Percentiles rank a stretch among this genome's conserved stretches.
Evolutionary conservation across 2,329 filamentous ascomycete genomes (phyloP).

Genomic region (Grosmannia serpens): DNA sequence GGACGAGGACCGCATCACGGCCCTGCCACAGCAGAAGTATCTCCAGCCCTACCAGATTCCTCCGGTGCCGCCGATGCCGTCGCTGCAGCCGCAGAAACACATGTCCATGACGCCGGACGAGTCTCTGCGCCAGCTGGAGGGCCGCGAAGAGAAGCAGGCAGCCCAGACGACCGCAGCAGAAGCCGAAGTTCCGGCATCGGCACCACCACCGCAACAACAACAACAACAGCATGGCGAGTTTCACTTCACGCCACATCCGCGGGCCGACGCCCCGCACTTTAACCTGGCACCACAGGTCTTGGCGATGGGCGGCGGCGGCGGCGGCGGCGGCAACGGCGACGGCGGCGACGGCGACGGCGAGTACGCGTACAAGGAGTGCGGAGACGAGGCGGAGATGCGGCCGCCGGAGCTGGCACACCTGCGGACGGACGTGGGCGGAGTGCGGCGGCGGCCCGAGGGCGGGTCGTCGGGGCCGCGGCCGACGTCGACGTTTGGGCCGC

Average conservation of each 20-base stretch:
- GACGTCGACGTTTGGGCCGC: constrained; percentile 46
- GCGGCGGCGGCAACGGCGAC: not conserved
- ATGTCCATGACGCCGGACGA: constrained; percentile 27
- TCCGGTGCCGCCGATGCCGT: constrained; percentile 6
- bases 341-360: not conserved
- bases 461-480: constrained; percentile 24
- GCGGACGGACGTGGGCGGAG: constrained; percentile 30
- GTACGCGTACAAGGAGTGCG: not conserved
- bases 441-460: constrained; percentile 8
- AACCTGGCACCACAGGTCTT: constrained; percentile 36
- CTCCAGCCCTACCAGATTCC: constrained; percentile 39
- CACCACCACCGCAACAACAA: not conserved
- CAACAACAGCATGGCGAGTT: constrained; percentile 31
- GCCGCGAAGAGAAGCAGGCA: constrained; percentile 21
- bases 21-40: constrained; percentile 59
- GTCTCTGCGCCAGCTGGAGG: constrained; percentile 37
- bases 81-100: constrained; percentile 9
- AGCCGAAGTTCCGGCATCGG: no score
- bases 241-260: constrained; percentile 44
- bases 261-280: constrained; percentile 42
- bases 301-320: not conserved
- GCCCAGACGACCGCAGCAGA: not conserved
- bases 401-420: constrained; percentile 48
- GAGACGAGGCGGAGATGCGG: constrained; percentile 13
- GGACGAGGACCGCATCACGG: constrained; percentile 74